Conservation (phyloP, 345 rosid species). For the Mallotus nudiflorus region DNA sequence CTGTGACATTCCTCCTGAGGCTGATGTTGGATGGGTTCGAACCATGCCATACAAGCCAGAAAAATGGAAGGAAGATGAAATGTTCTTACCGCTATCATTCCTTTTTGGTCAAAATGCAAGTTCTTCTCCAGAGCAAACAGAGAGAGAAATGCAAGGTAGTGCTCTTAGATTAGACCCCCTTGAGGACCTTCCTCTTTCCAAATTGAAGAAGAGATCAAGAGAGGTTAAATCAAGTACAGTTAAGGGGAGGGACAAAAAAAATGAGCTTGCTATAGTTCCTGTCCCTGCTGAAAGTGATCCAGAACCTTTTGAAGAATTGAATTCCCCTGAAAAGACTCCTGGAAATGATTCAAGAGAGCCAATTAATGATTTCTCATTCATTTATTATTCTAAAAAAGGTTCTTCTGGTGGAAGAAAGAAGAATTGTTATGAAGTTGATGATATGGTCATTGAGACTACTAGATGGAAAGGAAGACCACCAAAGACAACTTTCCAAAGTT, state of each 20-base stretch:
- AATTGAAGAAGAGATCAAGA: conserved; percentile 19
- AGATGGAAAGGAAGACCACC: conserved; percentile 39
- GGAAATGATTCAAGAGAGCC: conserved; percentile 28
- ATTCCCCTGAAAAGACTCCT: conserved; percentile 32
- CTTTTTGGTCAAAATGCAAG: conserved; percentile 29
- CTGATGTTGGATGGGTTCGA: conserved; percentile 46
- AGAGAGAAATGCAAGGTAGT: conserved; percentile 21
- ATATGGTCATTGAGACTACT: conserved; percentile 42
- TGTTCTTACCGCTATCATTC: conserved; percentile 54
- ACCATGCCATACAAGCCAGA: conserved; percentile 42
- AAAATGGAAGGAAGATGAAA: conserved; percentile 52
- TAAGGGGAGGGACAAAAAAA: conserved; percentile 13
- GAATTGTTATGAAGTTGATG: conserved; percentile 36
- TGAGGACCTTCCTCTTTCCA: conserved; percentile 18
- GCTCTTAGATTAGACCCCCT: conserved; percentile 15
- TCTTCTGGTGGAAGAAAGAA: neutral
- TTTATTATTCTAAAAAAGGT: conserved; percentile 32
- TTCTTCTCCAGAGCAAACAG: conserved; percentile 20
- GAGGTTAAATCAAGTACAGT: conserved; percentile 9
- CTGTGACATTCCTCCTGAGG: conserved; percentile 38
- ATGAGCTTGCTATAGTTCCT: conserved; percentile 56
- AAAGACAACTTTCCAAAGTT: conserved; percentile 27
- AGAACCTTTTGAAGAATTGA: conserved; percentile 33
- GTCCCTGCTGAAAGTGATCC: conserved; percentile 39
- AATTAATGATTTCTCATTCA: conserved; percentile 19